These are phyloP conservation scores for Alternaria postmessia DNA, from an alignment of 2,329 filamentous ascomycete genomes.

Conservation along the genomic window DNA sequence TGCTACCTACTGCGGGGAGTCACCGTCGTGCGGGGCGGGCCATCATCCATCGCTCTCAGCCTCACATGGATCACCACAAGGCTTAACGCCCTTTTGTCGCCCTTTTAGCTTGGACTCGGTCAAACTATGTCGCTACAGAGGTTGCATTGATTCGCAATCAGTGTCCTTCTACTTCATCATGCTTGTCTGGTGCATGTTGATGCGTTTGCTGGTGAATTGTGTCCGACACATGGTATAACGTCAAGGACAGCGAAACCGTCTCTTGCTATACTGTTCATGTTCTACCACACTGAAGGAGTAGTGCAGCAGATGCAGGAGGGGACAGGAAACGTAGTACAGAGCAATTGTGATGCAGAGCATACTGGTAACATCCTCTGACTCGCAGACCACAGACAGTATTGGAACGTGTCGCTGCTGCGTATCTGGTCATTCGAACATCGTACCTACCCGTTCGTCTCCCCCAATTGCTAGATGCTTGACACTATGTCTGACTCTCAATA, in stretches of 20 bases:
- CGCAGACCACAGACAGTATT: background rate
- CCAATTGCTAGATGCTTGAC: background rate
- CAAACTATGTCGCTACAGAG: background rate
- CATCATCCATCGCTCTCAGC: conserved; percentile 10
- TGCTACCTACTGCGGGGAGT: conserved; percentile 14
- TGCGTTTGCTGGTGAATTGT: background rate
- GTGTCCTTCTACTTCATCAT: background rate
- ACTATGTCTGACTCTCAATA: background rate
- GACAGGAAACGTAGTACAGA: background rate
- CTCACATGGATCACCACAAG: background rate
- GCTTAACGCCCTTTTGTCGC: conserved; percentile 14
- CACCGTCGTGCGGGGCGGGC: conserved; percentile 10
- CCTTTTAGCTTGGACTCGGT: conserved; percentile 1
- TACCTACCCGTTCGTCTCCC: background rate
- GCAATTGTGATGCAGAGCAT: background rate
- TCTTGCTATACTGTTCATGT: background rate
- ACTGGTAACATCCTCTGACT: background rate
- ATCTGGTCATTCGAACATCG: background rate
- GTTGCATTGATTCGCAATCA: background rate
- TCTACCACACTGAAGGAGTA: background rate
- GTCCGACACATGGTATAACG: background rate
- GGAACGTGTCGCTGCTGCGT: background rate
- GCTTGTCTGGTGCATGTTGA: background rate
- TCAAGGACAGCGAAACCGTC: background rate
- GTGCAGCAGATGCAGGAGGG: background rate